Base-by-base conservation (phyloP, 805 yeast genomes). In the Debaryomyces prosopidis region DNA sequence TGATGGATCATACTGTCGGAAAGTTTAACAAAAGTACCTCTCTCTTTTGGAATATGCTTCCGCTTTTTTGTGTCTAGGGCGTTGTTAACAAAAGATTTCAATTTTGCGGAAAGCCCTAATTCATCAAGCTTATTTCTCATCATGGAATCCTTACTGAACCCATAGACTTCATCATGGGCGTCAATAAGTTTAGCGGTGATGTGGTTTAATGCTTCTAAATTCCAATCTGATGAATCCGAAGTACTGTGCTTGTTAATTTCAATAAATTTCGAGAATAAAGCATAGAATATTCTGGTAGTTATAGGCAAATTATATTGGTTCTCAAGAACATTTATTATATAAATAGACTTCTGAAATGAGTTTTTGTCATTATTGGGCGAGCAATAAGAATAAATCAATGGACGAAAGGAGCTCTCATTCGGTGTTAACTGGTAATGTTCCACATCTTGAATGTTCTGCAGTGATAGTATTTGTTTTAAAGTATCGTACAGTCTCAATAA, bases 211-310 rank as follows among this genome's bases (percentile, higher is more conserved):
- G 49, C 44, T 6, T 44, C 42, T n/a, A 46, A 30, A n/a, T 31
- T 34, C 50, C 50, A 47, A 14, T 31, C 40, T 8, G 34, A 4
- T 3, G 14, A 9, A 11, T 4, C n/a, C 14, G 20, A 18, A 11
- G 8, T 9, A n/a, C 17, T 36, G 42, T 20, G 20, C n/a, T 11
- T 39, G 10, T 33, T 43, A 5, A n/a, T 36, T 10, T 33, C n/a
- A 3, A 36, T 39, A 16, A 62, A 55, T 32, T 48, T 42, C n/a
- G 41, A 42, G 42, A 61, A 59, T 4, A 67, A 40, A 10, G 37
- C 40, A 19, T 51, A 51, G 45, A 62, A 68, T n/a, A 58, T 50
- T 27, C 62, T 56, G 8, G 68, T 63, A n/a, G 71, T 62, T 9
- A 63, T 43, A 1, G 74, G 74, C 9, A 69, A 41, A n/a, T 49